These are phyloP conservation scores for Nemania bipapillata DNA, from an alignment of 2,329 filamentous ascomycete genomes.

Conservation along the genomic window DNA sequence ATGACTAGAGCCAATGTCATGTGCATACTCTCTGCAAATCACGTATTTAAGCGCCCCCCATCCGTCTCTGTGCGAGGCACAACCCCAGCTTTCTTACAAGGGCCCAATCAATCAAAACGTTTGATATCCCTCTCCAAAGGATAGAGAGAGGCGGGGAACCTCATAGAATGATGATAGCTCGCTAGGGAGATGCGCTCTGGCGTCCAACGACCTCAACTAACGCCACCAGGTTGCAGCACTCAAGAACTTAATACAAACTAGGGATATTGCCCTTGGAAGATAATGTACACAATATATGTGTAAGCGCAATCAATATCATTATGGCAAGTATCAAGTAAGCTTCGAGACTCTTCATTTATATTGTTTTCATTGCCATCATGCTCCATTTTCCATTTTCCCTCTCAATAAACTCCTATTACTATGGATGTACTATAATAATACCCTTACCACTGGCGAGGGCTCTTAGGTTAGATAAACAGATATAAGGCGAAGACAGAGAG, in stretches of 20 bases:
- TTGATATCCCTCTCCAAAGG: constrained; percentile 1
- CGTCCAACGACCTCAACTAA: not conserved
- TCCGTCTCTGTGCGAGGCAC: constrained; percentile 11
- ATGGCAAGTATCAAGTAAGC: not conserved
- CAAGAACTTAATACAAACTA: no score
- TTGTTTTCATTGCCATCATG: no score
- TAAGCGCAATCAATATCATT: not conserved
- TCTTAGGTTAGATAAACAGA: no score
- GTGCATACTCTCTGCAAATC: constrained; percentile 17
- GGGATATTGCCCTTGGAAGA: no score
- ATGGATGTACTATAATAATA: no score
- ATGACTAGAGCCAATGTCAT: constrained; percentile 18
- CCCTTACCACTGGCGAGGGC: no score
- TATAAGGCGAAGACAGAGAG: no score
- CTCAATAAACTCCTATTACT: no score
- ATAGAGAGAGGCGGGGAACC: not conserved
- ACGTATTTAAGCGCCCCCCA: constrained; percentile 12
- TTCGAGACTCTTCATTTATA: not conserved
- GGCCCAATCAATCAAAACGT: constrained; percentile 3
- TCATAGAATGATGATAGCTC: not conserved
- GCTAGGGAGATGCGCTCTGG: not conserved
- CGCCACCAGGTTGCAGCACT: not conserved
- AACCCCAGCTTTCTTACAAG: constrained; percentile 14
- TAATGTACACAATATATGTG: not conserved
- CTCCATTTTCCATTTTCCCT: no score